Base-by-base conservation (phyloP, 2,329 filamentous ascomycete species). In the Diplodia corticola region DNA sequence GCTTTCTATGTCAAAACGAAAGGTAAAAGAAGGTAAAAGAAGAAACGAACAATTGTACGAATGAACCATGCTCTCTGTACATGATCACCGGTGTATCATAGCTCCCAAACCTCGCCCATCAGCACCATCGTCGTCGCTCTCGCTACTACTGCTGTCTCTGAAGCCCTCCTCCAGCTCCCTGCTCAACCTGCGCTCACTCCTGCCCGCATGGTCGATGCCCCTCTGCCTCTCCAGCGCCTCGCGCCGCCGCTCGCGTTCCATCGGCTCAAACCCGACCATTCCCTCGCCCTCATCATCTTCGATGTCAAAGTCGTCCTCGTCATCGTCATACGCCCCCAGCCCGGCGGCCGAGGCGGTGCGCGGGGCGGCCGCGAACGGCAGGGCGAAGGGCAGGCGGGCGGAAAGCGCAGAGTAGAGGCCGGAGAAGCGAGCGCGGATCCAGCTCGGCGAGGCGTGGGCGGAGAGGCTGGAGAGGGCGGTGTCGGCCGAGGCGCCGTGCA, bases 111-210 rank as follows among this genome's bases (percentile, higher is more conserved):
- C n/a, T 17, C 24, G 22, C 9, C 13, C 9, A 46, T 17, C 44
- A 51, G 67, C 63, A 51, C 10, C 30, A 35, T 74, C 74, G 28
- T 24, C 26, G 20, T 73, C 77, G 5, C 73, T 75, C 64, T 88
- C 86, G 44, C 89, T 87, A 65, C 89, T 87, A 73, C 89, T 91
- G 71, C 91, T 88, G 75, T 91, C 89, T 78, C 86, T 86, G 74
- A 92, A 92, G 0, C 89, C 89, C 72, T 89, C 85, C 75, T 94
- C 91, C 61, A 94, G 77, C 71, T 96, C 92, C 78, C 92, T 83
- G 76, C 91, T 94, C 68, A 96, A 73, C 69, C 92, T 83, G 70
- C 86, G 81, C 50, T 83, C 80, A 55, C 82, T 83, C 68, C 87
- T 85, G 37, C 72, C 73, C 46, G 76, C 69, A 63, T 70, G 53